phyloP scores from a whole-genome alignment of 805 yeast species.

The Candida rishiriensis region DNA sequence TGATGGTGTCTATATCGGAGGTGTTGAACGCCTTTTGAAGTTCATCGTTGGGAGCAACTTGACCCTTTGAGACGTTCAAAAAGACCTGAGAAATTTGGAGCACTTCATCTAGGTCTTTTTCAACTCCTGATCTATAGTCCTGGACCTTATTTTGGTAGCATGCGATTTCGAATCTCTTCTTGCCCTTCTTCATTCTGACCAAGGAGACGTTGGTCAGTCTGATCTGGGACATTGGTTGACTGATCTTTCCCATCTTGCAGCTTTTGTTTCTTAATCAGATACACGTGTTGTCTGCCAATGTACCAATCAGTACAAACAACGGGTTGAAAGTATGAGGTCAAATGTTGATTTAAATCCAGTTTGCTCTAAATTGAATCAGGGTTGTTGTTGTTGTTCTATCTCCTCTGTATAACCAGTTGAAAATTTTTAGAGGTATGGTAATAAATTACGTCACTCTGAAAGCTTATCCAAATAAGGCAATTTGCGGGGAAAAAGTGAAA shows the following conservation, averaged over 20 bases:
- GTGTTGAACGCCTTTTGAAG: conserved; percentile 68
- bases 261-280: background rate
- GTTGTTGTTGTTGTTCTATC: no score
- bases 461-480: no score
- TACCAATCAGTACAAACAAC: no score
- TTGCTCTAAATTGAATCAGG: no score
- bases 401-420: no score
- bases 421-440: no score
- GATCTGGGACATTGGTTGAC: conserved; percentile 87
- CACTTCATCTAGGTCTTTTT: conserved; percentile 93
- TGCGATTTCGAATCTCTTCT: conserved; percentile 89
- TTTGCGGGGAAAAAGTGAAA: no score
- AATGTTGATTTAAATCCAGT: no score
- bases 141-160: conserved; percentile 97
- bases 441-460: no score
- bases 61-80: conserved; percentile 89
- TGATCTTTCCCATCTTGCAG: conserved; percentile 49
- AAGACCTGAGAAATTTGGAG: conserved; percentile 95
- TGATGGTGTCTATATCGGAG: conserved; percentile 67
- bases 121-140: conserved; percentile 85
- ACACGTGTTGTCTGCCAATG: no score
- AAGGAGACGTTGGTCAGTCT: conserved; percentile 90
- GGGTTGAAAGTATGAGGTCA: no score
- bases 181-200: conserved; percentile 86
- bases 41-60: conserved; percentile 85